Evolutionary conservation across 2,329 filamentous ascomycete genomes (phyloP), one percentile per base, ranked within the genome.

Genomic region (Acephala macrosclerotiorum): DNA sequence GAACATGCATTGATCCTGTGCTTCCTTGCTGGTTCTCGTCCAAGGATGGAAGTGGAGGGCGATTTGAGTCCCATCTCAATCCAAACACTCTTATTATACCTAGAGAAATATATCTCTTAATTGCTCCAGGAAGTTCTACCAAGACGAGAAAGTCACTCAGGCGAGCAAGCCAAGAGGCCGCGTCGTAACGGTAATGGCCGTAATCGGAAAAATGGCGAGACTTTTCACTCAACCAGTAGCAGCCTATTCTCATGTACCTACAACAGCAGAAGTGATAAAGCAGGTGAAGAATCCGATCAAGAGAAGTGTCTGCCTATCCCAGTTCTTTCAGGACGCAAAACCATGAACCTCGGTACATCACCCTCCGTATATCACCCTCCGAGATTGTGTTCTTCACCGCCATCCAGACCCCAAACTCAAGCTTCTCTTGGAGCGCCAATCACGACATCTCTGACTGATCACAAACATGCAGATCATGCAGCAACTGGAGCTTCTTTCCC

Each of bases 1-100:
- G 68, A 71, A 55, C 70, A 73, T 8, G 72, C 68, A 35, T 73
- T 74, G 53, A 71, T 72, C 33, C 70, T 64, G 45, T 73, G 70
- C 1, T 9, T 64, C 55, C 71, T 71, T 25, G 64, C 57, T 16
- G 67, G 70, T 56, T 72, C 68, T 20, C 36, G 36, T 6, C 70
- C 67, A 5, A 74, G 65, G n/a, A 69, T 55, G 7, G 67, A 70
- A 22, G 70, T 66, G 5, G 5, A n/a, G 2, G 69, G 70, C 2
- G 38, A 16, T 29, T 25, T 8, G 33, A 74, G 61, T 56, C 66
- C 66, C 57, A 47, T 65, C 2, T 12, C 47, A 29, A 12, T 22
- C 7, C 35, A 20, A 20, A 7, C 11, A 7, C 9, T 22, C n/a
- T 49, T 9, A 49, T 49, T 9, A 49, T 12, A 47, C 3, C 45